These are phyloP conservation scores for Scheffersomyces stipitis DNA, from an alignment of 805 yeast genomes.

Conservation along the genomic window DNA sequence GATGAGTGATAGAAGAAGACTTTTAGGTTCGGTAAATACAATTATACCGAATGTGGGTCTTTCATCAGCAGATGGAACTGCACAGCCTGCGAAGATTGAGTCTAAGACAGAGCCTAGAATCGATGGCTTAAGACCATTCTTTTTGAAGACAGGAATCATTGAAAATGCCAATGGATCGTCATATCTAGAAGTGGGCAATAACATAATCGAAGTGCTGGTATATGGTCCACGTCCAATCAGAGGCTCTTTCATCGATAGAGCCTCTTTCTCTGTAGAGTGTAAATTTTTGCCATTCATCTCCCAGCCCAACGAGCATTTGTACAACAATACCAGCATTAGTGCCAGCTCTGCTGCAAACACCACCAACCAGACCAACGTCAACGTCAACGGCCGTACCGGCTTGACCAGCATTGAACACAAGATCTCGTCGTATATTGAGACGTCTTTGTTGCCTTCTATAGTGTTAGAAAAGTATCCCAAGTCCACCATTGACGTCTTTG, in stretches of 20 bases:
- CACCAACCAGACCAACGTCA: constrained; percentile 10
- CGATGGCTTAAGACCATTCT: constrained; percentile 43
- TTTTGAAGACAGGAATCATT: constrained; percentile 62
- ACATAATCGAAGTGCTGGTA: constrained; percentile 65
- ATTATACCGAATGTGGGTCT: constrained; percentile 28
- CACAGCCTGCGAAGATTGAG: constrained; percentile 12
- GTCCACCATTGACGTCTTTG: constrained; percentile 77
- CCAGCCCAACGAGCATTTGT: constrained; percentile 37
- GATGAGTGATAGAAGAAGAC: constrained; percentile 71
- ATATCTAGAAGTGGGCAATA: constrained; percentile 65
- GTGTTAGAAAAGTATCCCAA: constrained; percentile 79
- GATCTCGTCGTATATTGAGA: constrained; percentile 50
- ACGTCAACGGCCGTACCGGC: constrained; percentile 29
- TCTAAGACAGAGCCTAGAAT: constrained; percentile 7
- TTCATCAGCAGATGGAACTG: constrained; percentile 4
- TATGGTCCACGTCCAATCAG: constrained; percentile 89
- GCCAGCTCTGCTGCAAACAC: constrained; percentile 7
- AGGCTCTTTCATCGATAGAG: constrained; percentile 67
- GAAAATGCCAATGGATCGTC: constrained; percentile 82
- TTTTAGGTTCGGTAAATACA: constrained; percentile 78
- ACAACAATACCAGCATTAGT: constrained; percentile 19
- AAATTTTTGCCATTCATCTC: constrained; percentile 50
- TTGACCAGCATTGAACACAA: constrained; percentile 44
- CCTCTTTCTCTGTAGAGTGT: constrained; percentile 62
- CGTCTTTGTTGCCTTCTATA: constrained; percentile 53